Evolutionary conservation across 1,284 basidiomycete genomes (phyloP).

Genomic region (Peniophora sp.): DNA sequence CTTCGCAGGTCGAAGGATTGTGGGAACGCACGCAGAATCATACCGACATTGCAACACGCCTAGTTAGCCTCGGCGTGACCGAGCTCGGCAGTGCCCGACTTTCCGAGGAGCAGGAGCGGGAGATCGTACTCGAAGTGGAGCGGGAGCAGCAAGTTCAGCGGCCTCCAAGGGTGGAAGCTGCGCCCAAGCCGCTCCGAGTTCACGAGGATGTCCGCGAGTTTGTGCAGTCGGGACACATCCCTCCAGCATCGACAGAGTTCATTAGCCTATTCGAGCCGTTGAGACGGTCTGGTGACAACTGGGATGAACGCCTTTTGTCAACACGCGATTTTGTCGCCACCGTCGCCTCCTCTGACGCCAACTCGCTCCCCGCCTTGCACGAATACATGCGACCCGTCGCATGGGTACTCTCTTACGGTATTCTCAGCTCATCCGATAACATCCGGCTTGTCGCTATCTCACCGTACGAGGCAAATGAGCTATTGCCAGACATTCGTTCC

Average conservation of each 20-base stretch:
- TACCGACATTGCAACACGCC: constrained; percentile 20
- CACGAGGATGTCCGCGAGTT: constrained; percentile 20
- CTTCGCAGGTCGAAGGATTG: background rate
- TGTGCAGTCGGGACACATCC: constrained; percentile 17
- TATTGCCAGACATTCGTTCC: constrained; percentile 29
- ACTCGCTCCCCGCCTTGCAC: constrained; percentile 1
- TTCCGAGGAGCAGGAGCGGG: constrained; percentile 44
- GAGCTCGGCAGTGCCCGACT: constrained; percentile 14
- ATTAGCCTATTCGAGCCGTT: background rate
- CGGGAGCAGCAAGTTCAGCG: constrained; percentile 29
- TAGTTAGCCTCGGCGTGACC: constrained; percentile 20
- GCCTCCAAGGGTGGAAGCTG: constrained; percentile 19
- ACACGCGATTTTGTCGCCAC: constrained; percentile 27
- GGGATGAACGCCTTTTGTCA: constrained; percentile 14
- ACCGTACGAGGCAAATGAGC: constrained; percentile 33
- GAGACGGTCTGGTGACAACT: background rate
- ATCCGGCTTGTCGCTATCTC: constrained; percentile 31
- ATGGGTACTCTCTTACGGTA: constrained; percentile 31
- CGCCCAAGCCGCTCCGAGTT: constrained; percentile 17
- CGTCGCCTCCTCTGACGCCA: constrained; percentile 12
- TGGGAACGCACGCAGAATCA: constrained; percentile 2
- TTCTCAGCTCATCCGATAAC: constrained; percentile 1
- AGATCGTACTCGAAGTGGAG: constrained; percentile 36
- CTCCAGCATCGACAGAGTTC: constrained; percentile 5
- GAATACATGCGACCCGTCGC: constrained; percentile 35